Base-by-base conservation (phyloP, 441 rosid genomes). In the Capsella rubella region DNA sequence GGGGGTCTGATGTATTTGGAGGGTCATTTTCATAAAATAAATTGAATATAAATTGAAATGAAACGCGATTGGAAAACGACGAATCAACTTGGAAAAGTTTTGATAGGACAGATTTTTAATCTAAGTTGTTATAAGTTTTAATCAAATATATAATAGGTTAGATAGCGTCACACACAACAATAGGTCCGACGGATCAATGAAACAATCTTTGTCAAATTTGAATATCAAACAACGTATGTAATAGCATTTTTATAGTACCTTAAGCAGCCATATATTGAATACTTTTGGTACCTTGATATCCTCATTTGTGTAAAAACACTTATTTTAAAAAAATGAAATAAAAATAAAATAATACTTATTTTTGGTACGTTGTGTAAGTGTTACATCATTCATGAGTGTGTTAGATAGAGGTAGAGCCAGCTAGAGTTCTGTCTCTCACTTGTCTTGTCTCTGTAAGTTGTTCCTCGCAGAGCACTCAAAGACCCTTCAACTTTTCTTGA, bases 371-470 rank as follows among this genome's bases (percentile, higher is more conserved):
- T 54, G 64, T 62, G 61, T 37, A 76, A 21, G 59, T 61, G 71
- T 69, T 76, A 71, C 67, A 76, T 64, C 67, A 76, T 64, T 54
- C 71, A 76, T 76, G 64, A 76, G 71, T 39, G 75, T 69, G 55
- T 11, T 76, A 63, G 61, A 76, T 76, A 63, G 61, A 76, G 69
- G 57, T 52, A 69, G 65, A 64, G 75, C 37, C 79, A 76, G 75
- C 37, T 75, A 76, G 65, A 76, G 79, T 29, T 69, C 69, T 63
- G 79, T 11, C 76, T 77, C 77, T 77, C 73, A 71, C 73, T 71
- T 71, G 80, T 77, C 80, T 77, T 77, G 80, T 77, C 80, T 64
- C 42, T 71, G 68, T 15, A 43, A 66, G 64, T 50, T 77, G 63
- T 66, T 77, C 52, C 69, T 64, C 31, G 47, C 75, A 64, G 61